Base-by-base conservation (phyloP, 2,329 filamentous ascomycete genomes). In the Exophiala xenobiotica region DNA sequence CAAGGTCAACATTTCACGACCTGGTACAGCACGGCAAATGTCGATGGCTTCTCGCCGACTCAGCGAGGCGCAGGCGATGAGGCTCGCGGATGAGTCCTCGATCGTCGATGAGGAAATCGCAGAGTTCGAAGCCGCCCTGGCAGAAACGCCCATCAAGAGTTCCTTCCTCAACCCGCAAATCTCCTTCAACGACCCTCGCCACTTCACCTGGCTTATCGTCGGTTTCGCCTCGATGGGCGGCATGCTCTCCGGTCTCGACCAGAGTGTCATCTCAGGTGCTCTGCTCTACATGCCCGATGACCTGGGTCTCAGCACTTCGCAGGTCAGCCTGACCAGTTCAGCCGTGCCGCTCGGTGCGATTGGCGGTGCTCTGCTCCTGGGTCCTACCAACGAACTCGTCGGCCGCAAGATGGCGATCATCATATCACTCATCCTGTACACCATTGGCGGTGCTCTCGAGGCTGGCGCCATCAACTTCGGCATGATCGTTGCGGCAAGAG, bases 221-320 rank as follows among this genome's bases (percentile, higher is more conserved):
- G 81, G 77, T 1, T 88, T 88, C 60, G 85, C 85, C n/a, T 86
- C 82, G 12, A 86, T 88, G 82, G 85, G 86, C 43, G 86, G 86
- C 64, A 71, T 89, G 18, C 78, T 88, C 0, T 87, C 83, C 1
- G 86, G 86, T 54, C 75, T 89, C 16, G 86, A 89, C 63, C 86
- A 89, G 68, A 86, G 81, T 39, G 73, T 88, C 49, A 89, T 89
- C 61, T 84, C 79, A 9, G 86, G 86, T 46, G 86, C 86, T 43
- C 85, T 86, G 62, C 72, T 88, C 3, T 85, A 79, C 64, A 72
- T 88, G 38, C 86, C 85, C 2, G 58, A 65, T 0, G 81, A 82
- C 38, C 71, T 88, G 1, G 63, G 70, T 19, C 74, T 88, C 24
- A 70, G 76, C 3, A 69, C 72, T 1, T 71, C 74, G 3, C 76